Percentiles rank a stretch among this genome's conserved stretches.
phyloP scores from a whole-genome alignment of 306 rosid species.

The Psophocarpus tetragonolobus region DNA sequence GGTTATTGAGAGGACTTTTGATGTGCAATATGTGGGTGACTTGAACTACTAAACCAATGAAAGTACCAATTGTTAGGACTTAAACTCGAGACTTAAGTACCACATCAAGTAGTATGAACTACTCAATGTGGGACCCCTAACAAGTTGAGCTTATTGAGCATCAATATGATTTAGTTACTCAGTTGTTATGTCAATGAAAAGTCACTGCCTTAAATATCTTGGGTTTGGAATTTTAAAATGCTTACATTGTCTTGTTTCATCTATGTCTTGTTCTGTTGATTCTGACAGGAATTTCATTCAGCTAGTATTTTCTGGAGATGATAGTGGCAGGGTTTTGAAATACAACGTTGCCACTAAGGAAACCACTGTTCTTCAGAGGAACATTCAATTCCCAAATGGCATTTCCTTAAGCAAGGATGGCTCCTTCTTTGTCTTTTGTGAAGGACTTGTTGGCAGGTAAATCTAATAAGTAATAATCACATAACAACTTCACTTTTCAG shows the following conservation, averaged over 20 bases:
- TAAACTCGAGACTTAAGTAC: no score
- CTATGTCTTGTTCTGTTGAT: conserved; percentile 15
- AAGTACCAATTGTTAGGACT: no score
- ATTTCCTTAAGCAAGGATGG: conserved; percentile 90
- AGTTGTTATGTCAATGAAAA: background rate
- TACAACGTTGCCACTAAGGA: conserved; percentile 71
- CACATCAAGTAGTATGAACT: no score
- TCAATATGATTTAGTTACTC: background rate
- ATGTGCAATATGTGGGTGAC: background rate
- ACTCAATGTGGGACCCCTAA: no score
- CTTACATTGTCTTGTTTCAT: conserved; percentile 14
- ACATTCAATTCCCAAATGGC: conserved; percentile 87
- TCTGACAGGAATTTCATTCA: conserved; percentile 85
- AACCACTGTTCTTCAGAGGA: conserved; percentile 78
- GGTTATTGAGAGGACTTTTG: background rate
- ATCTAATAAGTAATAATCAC: conserved; percentile 23
- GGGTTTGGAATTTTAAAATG: conserved; percentile 1
- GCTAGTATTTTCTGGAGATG: conserved; percentile 70
- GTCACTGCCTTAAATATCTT: background rate
- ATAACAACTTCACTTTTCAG: background rate
- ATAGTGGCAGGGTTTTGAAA: conserved; percentile 77
- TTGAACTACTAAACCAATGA: no score
- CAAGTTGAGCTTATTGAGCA: background rate
- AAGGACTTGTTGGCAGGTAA: conserved; percentile 81
- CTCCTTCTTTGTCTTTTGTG: conserved; percentile 76